Percentiles rank a stretch among this genome's conserved stretches.
Conservation (phyloP, 331 rosid species). For the Cucumis variabilis region DNA sequence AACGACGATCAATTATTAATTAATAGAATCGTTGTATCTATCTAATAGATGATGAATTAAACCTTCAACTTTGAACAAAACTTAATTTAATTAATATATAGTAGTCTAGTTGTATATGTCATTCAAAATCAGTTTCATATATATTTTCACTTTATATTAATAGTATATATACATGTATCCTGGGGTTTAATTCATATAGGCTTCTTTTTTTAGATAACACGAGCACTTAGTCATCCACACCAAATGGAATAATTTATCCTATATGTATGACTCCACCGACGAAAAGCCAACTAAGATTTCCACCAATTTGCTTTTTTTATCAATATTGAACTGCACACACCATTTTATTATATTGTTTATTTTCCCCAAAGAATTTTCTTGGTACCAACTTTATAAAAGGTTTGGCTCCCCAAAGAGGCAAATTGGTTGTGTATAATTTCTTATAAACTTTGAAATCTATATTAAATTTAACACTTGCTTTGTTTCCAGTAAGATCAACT, state of each 20-base stretch:
- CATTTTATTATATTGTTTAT: constrained; percentile 18
- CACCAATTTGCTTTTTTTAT: constrained; percentile 38
- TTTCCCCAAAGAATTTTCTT: constrained; percentile 26
- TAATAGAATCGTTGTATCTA: too few species aligned
- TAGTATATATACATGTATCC: background rate
- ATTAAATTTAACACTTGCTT: constrained; percentile 27
- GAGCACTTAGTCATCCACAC: constrained; percentile 34
- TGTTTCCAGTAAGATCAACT: constrained; percentile 26
- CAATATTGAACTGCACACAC: constrained; percentile 33
- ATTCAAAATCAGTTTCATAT: background rate
- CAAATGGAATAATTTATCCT: constrained; percentile 21
- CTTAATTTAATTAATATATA: too few species aligned
- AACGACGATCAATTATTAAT: too few species aligned
- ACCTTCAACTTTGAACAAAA: too few species aligned
- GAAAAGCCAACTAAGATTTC: constrained; percentile 61
- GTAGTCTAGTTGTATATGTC: background rate
- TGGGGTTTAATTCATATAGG: background rate
- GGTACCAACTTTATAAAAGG: constrained; percentile 38
- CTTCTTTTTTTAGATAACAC: constrained; percentile 25
- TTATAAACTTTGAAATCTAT: background rate
- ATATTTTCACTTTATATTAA: background rate
- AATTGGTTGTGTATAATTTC: constrained; percentile 30
- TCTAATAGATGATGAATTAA: too few species aligned
- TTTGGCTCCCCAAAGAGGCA: constrained; percentile 35
- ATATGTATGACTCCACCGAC: constrained; percentile 36